These are phyloP conservation scores for Reutealis trisperma DNA, from an alignment of 345 rosid species.

Conservation along the genomic window DNA sequence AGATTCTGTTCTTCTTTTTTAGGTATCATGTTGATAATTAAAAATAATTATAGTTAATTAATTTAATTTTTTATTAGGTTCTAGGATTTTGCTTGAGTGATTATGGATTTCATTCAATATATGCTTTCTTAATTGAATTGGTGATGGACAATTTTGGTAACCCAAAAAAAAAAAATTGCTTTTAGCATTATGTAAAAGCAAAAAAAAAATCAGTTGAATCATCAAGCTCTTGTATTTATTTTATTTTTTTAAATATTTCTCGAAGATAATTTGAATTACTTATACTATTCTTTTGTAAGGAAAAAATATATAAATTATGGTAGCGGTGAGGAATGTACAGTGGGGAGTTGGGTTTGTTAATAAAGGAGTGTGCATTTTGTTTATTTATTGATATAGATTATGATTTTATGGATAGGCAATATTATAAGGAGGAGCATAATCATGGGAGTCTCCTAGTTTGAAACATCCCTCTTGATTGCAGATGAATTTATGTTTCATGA, in stretches of 20 bases:
- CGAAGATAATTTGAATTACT: too few species aligned
- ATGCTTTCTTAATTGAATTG: too few species aligned
- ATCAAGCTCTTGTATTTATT: neutral
- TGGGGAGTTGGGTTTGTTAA: too few species aligned
- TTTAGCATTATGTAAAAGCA: too few species aligned
- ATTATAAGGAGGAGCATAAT: conserved; percentile 73
- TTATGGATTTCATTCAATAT: too few species aligned
- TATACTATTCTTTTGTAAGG: too few species aligned
- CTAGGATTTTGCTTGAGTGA: neutral
- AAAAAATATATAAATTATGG: too few species aligned
- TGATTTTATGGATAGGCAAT: conserved; percentile 13
- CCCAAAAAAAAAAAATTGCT: too few species aligned
- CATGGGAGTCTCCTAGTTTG: conserved; percentile 89
- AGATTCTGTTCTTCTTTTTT: neutral
- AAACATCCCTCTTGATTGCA: conserved; percentile 90
- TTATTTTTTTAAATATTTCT: neutral
- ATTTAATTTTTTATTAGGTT: neutral
- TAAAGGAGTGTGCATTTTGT: too few species aligned
- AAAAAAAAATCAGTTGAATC: too few species aligned
- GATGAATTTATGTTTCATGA: conserved; percentile 38
- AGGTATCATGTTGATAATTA: neutral
- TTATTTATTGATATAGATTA: neutral
- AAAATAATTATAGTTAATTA: too few species aligned
- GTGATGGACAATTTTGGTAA: neutral
- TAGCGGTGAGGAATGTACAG: too few species aligned